Conservation (phyloP, 176 grass and related monocot genomes). For the Zizania latifolia region DNA sequence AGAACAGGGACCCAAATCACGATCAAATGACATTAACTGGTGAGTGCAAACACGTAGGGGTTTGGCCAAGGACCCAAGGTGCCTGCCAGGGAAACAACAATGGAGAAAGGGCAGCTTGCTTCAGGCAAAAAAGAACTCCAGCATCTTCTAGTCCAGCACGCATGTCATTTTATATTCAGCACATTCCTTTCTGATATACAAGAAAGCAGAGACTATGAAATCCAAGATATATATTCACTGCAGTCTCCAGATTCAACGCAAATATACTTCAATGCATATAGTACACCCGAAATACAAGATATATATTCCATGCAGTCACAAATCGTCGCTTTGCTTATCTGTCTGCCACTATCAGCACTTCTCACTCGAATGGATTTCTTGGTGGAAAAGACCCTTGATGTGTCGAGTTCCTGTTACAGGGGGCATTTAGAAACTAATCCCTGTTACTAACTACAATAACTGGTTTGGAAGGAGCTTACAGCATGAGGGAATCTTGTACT, state of each 20-base stretch:
- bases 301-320: neutral
- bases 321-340: neutral
- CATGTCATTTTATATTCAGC: slow-evolving; percentile 11
- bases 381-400: slow-evolving; percentile 53
- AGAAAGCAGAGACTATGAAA: neutral
- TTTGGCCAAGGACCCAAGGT: neutral
- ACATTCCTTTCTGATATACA: slow-evolving; percentile 29
- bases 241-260: neutral
- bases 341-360: neutral
- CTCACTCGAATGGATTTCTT: slow-evolving; percentile 86
- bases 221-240: slow-evolving; percentile 31
- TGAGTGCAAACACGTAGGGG: slow-evolving; percentile 13
- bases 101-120: neutral
- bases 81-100: slow-evolving; percentile 10
- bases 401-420: slow-evolving; percentile 48
- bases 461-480: slow-evolving; percentile 46
- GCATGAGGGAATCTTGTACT: slow-evolving; percentile 37
- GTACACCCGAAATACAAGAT: slow-evolving; percentile 29
- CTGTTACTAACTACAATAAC: neutral
- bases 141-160: too few relatives aligned
- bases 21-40: neutral
- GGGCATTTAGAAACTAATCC: slow-evolving; percentile 6
- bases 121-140: neutral
- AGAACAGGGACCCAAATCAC: neutral
- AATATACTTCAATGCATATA: slow-evolving; percentile 16